Evolutionary conservation across 2,329 filamentous ascomycete genomes (phyloP), one percentile per base, ranked within the genome.

Genomic region (Monosporascus ibericus): DNA sequence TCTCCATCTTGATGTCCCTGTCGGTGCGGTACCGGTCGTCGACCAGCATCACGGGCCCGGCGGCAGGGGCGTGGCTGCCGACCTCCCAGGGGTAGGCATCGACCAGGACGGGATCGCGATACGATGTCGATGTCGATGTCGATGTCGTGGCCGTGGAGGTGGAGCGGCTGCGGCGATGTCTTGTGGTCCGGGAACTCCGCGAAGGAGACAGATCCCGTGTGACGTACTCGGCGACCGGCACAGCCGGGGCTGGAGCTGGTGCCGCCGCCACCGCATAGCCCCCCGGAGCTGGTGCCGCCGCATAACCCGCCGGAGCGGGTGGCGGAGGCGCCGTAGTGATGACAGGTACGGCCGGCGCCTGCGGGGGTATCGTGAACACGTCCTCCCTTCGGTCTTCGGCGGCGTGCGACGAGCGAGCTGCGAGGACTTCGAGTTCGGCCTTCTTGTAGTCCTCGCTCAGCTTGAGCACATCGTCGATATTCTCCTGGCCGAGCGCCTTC

Each of bases 381-480:
- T 77, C 77, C 56, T 71, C 69, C 52, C 64, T 69, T 55, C 72
- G 75, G 64, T 82, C 78, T 61, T 81, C 75, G 37, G 77, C 52
- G 14, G 80, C 77, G 2, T 73, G 68, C 34, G 72, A 70, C 40
- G 79, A 77, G 52, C 77, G 73, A 49, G 73, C 70, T 22, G 72
- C 70, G 40, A 68, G 57, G 30, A 79, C 60, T 60, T 79, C 76
- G 42, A 70, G 60, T 51, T 79, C 75, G 36, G 70, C 74, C 64
- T 80, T 79, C 65, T 80, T 85, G 70, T 90, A 91, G 34, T 87
- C 84, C 63, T 91, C 88, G 69, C 90, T 95, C 48, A 91, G 76
- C 63, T 84, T 86, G 62, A 96, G 87, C 44, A 96, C 78, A 63
- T 95, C 88, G 61, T 96, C 91, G 57, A 96, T 96, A 62, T 96